Base-by-base conservation (phyloP, 192 early-diverging fungal genomes). In the Endogone sp. region DNA sequence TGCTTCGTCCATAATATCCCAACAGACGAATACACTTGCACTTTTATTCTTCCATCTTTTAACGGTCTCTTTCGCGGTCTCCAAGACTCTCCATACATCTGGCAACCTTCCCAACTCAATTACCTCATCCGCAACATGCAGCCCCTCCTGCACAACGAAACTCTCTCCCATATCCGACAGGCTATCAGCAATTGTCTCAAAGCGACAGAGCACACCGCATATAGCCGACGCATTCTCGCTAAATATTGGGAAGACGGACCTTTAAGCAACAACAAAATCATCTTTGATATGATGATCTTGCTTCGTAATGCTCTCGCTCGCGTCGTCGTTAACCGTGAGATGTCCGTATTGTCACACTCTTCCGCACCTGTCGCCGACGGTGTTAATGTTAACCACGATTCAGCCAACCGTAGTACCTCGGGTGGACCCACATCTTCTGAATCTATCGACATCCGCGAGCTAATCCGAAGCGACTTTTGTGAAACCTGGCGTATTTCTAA, bases 41-140 rank as follows among this genome's bases (percentile, higher is more conserved):
- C 76, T n/a, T 85, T 86, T 61, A 71, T 86, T 26, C 66, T 89
- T 22, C 88, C 88, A 44, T 80, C 86, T 1, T 65, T 89, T n/a
- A 82, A 86, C 37, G 88, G 88, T 11, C 65, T 84, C 8, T 78
- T 83, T 26, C 79, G 82, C 25, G 83, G 86, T 9, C 63, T 89
- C 61, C 80, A 86, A 62, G 72, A 68, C 3, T 71, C 83, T 22
- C 73, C 86, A 6, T 71, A 80, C 29, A 60, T 78, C 21, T 85
- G 75, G 66, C 63, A 75, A 64, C 75, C 77, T 10, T 70, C 71
- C 60, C 82, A 87, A 32, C 79, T 87, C 54, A 70, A 80, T 13
- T 67, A 72, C 23, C 44, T 87, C 2, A 76, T 80, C 30, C 71
- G 77, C n/a, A 77, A 82, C 55, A 76, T 81, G 0, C 84, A 82